phyloP scores from a whole-genome alignment of 352 stramenopile genomes.

The Globisporangium ultimum region DNA sequence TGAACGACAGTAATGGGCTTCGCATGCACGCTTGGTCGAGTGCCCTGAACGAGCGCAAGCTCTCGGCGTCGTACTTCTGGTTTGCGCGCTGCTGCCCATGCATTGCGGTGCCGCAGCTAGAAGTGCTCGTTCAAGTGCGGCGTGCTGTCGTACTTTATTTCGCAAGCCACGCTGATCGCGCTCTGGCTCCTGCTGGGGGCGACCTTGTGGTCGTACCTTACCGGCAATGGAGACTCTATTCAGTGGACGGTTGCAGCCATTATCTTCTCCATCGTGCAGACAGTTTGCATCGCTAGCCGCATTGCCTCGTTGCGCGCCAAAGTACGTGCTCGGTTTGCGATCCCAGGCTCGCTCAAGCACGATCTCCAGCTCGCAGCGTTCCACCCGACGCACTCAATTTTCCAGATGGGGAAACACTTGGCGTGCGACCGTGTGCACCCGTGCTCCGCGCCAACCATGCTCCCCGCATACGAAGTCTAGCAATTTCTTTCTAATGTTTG shows the following conservation, averaged over 20 bases:
- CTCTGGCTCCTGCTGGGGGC: slow-evolving; percentile 13
- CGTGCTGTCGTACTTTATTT: slow-evolving; percentile 2
- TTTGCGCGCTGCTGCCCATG: slow-evolving; percentile 13
- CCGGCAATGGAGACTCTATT: slow-evolving; percentile 3
- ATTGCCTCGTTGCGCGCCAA: slow-evolving; percentile 10
- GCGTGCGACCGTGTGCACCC: slow-evolving; percentile 9
- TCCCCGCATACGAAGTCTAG: slow-evolving; percentile 13
- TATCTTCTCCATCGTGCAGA: slow-evolving; percentile 1
- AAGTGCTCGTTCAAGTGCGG: slow-evolving; percentile 11
- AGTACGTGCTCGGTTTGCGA: slow-evolving; percentile 9
- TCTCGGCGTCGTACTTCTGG: slow-evolving; percentile 9
- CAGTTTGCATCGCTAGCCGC: slow-evolving; percentile 6
- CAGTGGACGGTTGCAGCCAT: slow-evolving; percentile 4
- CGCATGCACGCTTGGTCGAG: slow-evolving; percentile 10
- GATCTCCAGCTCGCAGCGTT: slow-evolving; percentile 9
- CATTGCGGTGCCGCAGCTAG: slow-evolving; percentile 7
- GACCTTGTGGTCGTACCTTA: slow-evolving; percentile 4
- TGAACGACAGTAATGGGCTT: slow-evolving; percentile 8
- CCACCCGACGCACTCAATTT: slow-evolving; percentile 5
- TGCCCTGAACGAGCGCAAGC: slow-evolving; percentile 2
- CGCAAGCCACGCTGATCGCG: slow-evolving; percentile 6
- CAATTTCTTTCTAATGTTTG: too few relatives aligned
- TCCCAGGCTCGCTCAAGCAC: slow-evolving; percentile 4
- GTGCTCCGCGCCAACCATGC: slow-evolving; percentile 2
- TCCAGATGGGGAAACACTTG: slow-evolving; percentile 12